Base-by-base conservation (phyloP, 192 early-diverging fungal genomes). In the Entomortierella lignicola region DNA sequence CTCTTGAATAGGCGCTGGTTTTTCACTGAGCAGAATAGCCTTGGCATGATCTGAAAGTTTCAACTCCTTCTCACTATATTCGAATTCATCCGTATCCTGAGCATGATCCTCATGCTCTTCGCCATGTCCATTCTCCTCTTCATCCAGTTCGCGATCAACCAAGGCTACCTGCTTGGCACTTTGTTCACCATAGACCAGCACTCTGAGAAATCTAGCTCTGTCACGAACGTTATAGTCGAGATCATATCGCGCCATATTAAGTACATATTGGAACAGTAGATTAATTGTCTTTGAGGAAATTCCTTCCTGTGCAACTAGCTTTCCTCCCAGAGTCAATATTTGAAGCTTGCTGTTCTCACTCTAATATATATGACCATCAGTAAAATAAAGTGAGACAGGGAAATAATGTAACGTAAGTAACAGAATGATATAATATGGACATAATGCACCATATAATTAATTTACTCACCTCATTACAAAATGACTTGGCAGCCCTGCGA, bases 201-300 rank as follows among this genome's bases (percentile, higher is more conserved):
- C 86, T 48, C 87, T 86, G 23, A 94, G 79, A 57, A 95, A 88
- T 48, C 98, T 81, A 12, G 94, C 92, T 15, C 95, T 89, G 65
- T 99, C 98, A 25, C 98, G 86, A 3, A 98, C 91, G 70, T 96
- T 95, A 64, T 92, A 97, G 70, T 92, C 86, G 21, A 88, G 80
- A 80, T 99, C 98, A 70, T 92, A 98, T n/a, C 93, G 83, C 2
- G 96, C 95, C 63, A 99, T 80, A 42, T 95, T 90, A 51, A 97
- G 89, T 31, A 95, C 72, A 80, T 96, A 95, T 50, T 91, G 85
- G 43, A 92, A 87, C 23, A 95, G 65, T 0, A 82, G 72, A 7
- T 65, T 64, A 41, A 88, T 60, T 0, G 81, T 88, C 27, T 82
- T 53, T 27, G 75, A 70, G 5, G 60, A n/a, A 5, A 55, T 61